These are phyloP conservation scores for Geranium brycei DNA, from an alignment of 345 rosid genomes.

Conservation along the genomic window DNA sequence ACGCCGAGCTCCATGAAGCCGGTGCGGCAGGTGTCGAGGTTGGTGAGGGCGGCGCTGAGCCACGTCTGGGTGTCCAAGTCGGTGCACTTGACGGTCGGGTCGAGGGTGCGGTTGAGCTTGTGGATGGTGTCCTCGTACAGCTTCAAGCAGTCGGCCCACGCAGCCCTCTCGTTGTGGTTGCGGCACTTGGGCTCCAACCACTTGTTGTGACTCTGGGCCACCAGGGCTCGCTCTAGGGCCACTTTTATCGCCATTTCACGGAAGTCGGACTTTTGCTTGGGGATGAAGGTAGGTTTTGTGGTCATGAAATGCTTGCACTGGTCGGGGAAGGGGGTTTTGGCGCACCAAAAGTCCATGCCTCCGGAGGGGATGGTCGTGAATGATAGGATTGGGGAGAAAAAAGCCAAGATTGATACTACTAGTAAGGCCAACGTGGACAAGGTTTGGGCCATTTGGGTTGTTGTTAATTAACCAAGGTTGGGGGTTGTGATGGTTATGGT, in stretches of 20 bases:
- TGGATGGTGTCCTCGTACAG: conserved; percentile 41
- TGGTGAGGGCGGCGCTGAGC: conserved; percentile 78
- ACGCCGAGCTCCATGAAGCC: conserved; percentile 59
- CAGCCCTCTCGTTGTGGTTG: conserved; percentile 43
- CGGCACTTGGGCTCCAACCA: conserved; percentile 47
- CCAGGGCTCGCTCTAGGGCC: conserved; percentile 47
- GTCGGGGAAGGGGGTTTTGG: conserved; percentile 54
- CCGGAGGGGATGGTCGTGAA: conserved; percentile 2
- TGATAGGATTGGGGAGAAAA: conserved; percentile 12
- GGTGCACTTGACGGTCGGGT: conserved; percentile 32
- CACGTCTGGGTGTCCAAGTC: conserved; percentile 61
- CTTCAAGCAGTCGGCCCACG: conserved; percentile 69
- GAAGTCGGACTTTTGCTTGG: conserved; percentile 35
- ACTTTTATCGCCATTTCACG: conserved; percentile 26
- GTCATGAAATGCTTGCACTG: conserved; percentile 46
- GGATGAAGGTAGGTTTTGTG: conserved; percentile 16
- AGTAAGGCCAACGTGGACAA: too few species aligned
- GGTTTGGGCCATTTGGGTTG: too few species aligned
- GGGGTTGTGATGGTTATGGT: too few species aligned
- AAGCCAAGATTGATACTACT: not conserved
- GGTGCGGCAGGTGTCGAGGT: conserved; percentile 53
- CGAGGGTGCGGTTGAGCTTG: conserved; percentile 48
- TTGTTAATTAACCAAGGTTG: too few species aligned
- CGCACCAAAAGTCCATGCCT: conserved; percentile 49
- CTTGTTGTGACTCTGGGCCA: conserved; percentile 33